These are phyloP conservation scores for Geranomyces michiganensis DNA, from an alignment of 192 early-diverging fungal genomes.

Conservation along the genomic window DNA sequence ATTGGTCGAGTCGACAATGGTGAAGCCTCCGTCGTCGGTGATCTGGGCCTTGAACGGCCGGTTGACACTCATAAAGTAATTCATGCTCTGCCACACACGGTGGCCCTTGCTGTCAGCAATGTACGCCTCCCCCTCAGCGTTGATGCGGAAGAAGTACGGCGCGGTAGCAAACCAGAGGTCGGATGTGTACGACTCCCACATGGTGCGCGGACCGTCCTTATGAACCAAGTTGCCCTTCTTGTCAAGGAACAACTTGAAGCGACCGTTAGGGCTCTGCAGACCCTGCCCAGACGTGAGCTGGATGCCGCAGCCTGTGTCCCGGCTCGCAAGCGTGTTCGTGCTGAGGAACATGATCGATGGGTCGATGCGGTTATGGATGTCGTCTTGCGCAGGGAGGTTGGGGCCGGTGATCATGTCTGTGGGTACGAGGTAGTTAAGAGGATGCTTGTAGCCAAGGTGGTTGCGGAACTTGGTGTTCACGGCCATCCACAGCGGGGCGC, in stretches of 20 bases:
- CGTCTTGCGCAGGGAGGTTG: not conserved
- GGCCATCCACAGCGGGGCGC: not conserved
- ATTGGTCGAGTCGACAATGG: not conserved
- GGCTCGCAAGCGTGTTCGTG: not conserved
- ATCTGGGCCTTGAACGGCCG: not conserved
- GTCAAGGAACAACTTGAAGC: constrained; percentile 7
- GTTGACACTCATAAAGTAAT: not conserved
- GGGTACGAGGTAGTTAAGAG: constrained; percentile 2
- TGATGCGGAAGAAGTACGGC: not conserved
- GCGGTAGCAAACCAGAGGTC: not conserved
- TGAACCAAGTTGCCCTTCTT: not conserved
- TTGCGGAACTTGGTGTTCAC: not conserved
- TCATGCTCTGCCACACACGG: not conserved
- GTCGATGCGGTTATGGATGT: constrained; percentile 4
- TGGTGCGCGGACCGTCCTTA: constrained; percentile 7
- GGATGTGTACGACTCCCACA: constrained; percentile 2
- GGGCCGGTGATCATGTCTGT: constrained; percentile 8
- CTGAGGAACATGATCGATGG: not conserved
- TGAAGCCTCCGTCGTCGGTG: constrained; percentile 1
- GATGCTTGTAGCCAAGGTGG: constrained; percentile 10
- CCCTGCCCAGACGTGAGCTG: not conserved
- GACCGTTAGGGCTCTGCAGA: constrained; percentile 8
- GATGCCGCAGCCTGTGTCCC: not conserved
- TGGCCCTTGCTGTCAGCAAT: not conserved
- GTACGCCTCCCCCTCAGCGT: not conserved